Conservation (phyloP, 257 asterid species). For the Solanum pinnatisectum region DNA sequence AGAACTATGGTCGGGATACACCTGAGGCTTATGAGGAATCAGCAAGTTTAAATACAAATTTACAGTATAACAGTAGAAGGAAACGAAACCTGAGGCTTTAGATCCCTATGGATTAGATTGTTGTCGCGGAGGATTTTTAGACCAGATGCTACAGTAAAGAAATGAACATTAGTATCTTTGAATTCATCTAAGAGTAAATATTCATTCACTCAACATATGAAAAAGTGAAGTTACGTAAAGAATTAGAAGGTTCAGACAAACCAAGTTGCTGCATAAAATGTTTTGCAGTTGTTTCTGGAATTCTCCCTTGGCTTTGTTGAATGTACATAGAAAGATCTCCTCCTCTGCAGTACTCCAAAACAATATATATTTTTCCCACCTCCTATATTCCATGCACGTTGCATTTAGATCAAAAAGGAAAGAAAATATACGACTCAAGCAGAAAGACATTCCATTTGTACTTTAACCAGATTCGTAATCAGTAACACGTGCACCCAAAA, state of each 20-base stretch:
- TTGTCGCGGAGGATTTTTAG: conserved; percentile 74
- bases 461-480: background rate
- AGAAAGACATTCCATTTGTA: background rate
- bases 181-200: background rate
- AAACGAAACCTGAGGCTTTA: conserved; percentile 84
- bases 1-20: background rate
- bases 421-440: background rate
- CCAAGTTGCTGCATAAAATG: conserved; percentile 94
- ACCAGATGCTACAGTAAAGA: conserved; percentile 61
- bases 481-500: background rate
- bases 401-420: conserved; percentile 2
- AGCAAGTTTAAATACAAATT: background rate
- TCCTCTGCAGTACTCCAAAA: conserved; percentile 90
- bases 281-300: conserved; percentile 79
- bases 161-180: background rate
- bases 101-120: conserved; percentile 86
- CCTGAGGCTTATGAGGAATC: background rate
- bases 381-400: conserved; percentile 42
- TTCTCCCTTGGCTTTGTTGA: conserved; percentile 61
- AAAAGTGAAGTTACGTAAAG: background rate
- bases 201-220: background rate
- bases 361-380: conserved; percentile 70
- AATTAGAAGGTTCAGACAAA: conserved; percentile 8
- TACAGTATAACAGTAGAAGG: background rate
- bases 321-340: conserved; percentile 82